These are phyloP conservation scores for Dalechampia spathulata DNA, from an alignment of 441 rosid genomes.

Conservation along the genomic window DNA sequence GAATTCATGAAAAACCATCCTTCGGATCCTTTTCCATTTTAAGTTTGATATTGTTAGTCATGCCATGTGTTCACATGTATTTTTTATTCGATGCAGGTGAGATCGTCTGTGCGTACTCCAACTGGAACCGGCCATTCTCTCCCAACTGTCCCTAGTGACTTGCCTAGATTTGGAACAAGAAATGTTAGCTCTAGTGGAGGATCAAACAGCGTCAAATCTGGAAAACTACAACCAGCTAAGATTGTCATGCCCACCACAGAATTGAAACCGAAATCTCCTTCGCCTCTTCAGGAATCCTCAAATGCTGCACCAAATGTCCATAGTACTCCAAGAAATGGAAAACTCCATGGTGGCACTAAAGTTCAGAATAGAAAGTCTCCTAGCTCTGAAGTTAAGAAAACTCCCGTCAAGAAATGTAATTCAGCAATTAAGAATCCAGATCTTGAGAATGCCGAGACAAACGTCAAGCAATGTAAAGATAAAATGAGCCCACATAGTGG, in stretches of 20 bases:
- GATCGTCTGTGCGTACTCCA: constrained; percentile 42
- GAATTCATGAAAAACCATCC: constrained; percentile 13
- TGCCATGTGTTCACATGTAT: neutral
- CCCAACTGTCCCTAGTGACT: constrained; percentile 26
- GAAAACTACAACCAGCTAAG: constrained; percentile 45
- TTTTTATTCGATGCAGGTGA: constrained; percentile 41
- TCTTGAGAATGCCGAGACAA: constrained; percentile 17
- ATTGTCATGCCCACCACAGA: constrained; percentile 18
- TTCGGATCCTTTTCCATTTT: neutral
- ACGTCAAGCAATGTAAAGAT: constrained; percentile 7
- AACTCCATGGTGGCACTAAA: constrained; percentile 25
- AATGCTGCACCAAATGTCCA: constrained; percentile 28
- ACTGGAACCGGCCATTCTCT: constrained; percentile 33
- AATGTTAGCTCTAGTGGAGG: constrained; percentile 28
- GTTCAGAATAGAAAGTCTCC: constrained; percentile 36
- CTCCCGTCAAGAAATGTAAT: constrained; percentile 15
- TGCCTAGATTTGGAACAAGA: constrained; percentile 31
- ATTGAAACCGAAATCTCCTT: constrained; percentile 26
- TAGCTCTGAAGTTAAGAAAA: constrained; percentile 25
- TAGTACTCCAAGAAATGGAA: constrained; percentile 34
- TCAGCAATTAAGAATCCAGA: constrained; percentile 8
- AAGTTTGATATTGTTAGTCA: constrained; percentile 6
- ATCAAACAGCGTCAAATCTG: constrained; percentile 32
- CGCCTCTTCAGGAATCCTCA: constrained; percentile 31
- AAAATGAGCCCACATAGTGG: constrained; percentile 10